Evolutionary conservation across 2,329 filamentous ascomycete genomes (phyloP).

Genomic region (Dactylellina sp.): DNA sequence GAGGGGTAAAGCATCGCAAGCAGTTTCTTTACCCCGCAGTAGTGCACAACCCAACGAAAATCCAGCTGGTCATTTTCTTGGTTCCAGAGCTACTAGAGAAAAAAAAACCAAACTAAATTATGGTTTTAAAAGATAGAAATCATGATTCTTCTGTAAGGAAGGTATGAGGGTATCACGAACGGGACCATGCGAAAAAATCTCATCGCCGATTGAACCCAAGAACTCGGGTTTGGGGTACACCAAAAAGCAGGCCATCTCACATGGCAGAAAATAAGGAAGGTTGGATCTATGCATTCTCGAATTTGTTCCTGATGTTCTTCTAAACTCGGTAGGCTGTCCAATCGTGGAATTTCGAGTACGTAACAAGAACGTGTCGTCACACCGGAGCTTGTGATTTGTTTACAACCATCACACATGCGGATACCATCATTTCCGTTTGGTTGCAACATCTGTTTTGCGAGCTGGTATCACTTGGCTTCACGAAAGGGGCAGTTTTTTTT

Average conservation of each 20-base stretch:
- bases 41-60: slow-evolving; percentile 1
- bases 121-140: background rate
- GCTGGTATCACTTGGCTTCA: background rate
- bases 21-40: slow-evolving; percentile 34
- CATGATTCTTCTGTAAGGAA: background rate
- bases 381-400: background rate
- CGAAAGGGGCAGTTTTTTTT: background rate
- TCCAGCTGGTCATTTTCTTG: too few relatives aligned
- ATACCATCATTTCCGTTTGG: slow-evolving; percentile 23
- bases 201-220: slow-evolving; percentile 23
- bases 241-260: background rate
- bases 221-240: background rate
- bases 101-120: too few relatives aligned
- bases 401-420: background rate
- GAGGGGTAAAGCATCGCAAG: slow-evolving; percentile 21
- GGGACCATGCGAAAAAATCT: background rate
- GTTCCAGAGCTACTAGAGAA: too few relatives aligned
- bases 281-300: background rate
- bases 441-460: background rate
- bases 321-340: slow-evolving; percentile 10
- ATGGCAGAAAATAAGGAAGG: slow-evolving; percentile 3
- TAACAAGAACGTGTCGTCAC: slow-evolving; percentile 13
- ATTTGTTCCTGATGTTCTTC: slow-evolving; percentile 1
- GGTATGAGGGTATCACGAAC: slow-evolving; percentile 1
- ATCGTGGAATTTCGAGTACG: slow-evolving; percentile 30